These are phyloP conservation scores for Rhytidiadelphus loreus DNA, from an alignment of 225 moss, liverwort and hornwort genomes.

Conservation along the genomic window DNA sequence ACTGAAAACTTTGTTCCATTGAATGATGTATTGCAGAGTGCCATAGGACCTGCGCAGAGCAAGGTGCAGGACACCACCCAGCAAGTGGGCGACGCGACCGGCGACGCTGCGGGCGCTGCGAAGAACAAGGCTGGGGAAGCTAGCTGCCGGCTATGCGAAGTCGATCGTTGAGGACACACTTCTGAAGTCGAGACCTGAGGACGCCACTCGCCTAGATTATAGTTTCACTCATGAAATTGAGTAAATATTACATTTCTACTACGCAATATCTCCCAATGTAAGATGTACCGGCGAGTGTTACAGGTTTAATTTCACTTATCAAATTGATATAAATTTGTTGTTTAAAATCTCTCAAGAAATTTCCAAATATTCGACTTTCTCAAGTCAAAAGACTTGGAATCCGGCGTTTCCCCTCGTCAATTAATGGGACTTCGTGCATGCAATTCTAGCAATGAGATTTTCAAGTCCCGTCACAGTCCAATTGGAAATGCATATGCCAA, in stretches of 20 bases:
- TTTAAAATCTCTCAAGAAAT: neutral
- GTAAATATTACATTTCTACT: too few relatives aligned
- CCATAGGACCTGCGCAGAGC: conserved; percentile 2
- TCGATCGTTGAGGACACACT: neutral
- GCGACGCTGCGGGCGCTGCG: neutral
- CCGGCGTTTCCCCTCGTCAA: neutral
- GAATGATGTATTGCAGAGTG: neutral
- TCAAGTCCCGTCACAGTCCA: too few relatives aligned
- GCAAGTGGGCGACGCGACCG: neutral
- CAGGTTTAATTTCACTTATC: neutral
- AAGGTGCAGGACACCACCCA: neutral
- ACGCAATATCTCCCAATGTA: neutral
- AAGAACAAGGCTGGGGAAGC: neutral
- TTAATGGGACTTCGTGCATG: neutral
- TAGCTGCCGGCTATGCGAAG: neutral
- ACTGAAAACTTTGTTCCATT: neutral
- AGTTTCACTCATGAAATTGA: too few relatives aligned
- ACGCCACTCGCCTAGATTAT: too few relatives aligned
- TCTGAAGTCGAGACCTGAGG: too few relatives aligned
- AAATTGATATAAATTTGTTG: neutral
- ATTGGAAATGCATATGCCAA: too few relatives aligned
- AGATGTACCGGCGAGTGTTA: neutral
- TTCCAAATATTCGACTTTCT: neutral
- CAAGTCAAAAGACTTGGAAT: neutral
- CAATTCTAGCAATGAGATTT: neutral